A percentile compares a stretch with the other conserved stretches of the same genome.
These are phyloP conservation scores for Phialophora chinensis DNA, from an alignment of 2,329 filamentous ascomycete genomes.

Conservation along the genomic window DNA sequence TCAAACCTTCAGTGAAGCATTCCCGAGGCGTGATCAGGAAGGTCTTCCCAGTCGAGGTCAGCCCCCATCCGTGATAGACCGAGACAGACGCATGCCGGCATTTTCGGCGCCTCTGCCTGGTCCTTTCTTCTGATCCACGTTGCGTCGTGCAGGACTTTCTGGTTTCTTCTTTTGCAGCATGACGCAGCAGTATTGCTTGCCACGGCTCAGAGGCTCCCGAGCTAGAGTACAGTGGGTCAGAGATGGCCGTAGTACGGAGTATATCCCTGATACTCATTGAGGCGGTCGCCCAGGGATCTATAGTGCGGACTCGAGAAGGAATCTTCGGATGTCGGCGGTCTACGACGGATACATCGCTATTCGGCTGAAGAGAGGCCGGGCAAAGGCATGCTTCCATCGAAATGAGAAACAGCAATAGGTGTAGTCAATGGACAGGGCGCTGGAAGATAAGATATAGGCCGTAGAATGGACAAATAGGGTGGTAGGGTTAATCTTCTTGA, in stretches of 20 bases:
- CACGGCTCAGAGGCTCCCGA: not conserved
- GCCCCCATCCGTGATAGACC: not conserved
- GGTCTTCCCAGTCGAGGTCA: not conserved
- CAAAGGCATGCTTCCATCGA: not conserved
- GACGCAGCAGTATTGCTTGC: slow-evolving; percentile 6
- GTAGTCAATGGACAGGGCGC: not conserved
- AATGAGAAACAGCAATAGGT: not conserved
- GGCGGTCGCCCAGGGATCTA: not conserved
- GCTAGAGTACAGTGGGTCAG: not conserved
- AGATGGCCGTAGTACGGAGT: not conserved
- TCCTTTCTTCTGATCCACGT: slow-evolving; percentile 29
- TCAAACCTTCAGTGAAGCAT: not conserved
- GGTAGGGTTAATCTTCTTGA: slow-evolving; percentile 10
- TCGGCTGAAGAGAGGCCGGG: not conserved
- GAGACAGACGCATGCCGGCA: slow-evolving; percentile 7
- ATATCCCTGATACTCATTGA: not conserved
- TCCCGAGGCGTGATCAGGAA: not conserved
- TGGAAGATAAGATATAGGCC: slow-evolving; percentile 15
- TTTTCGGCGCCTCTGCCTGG: slow-evolving; percentile 21
- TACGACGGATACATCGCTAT: slow-evolving; percentile 9
- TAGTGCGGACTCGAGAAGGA: not conserved
- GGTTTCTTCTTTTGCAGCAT: slow-evolving; percentile 8
- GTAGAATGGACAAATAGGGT: slow-evolving; percentile 8
- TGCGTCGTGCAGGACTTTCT: slow-evolving; percentile 11
- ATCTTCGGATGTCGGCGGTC: slow-evolving; percentile 16